Evolutionary conservation across 345 rosid species (phyloP).

Genomic region (Aquilaria sinensis): DNA sequence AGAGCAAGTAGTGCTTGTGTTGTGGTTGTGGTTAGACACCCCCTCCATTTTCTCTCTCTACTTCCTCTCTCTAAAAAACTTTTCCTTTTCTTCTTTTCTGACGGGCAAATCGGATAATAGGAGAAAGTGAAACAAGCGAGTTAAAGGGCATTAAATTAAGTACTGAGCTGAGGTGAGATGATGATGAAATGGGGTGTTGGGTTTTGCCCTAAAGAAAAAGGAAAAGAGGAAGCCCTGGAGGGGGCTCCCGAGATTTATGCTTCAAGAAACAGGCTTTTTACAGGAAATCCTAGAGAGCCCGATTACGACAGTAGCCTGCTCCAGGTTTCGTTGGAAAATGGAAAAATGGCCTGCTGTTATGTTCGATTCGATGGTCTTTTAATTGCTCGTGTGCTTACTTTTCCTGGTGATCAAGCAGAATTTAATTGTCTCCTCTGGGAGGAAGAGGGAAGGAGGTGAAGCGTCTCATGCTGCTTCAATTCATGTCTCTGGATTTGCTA

Average conservation of each 20-base stretch:
- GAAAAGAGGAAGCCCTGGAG: conserved; percentile 14
- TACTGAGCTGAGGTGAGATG: conserved; percentile 1
- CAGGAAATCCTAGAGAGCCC: conserved; percentile 49
- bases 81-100: background rate
- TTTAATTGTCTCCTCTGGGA: background rate
- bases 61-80: background rate
- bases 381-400: conserved; percentile 25
- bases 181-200: conserved; percentile 23
- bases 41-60: conserved; percentile 44
- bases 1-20: too few relatives aligned
- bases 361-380: conserved; percentile 18
- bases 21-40: conserved; percentile 48
- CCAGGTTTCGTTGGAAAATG: background rate
- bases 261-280: conserved; percentile 59
- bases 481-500: too few relatives aligned
- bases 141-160: too few relatives aligned
- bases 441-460: too few relatives aligned
- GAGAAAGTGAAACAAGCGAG: too few relatives aligned
- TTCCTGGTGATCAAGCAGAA: conserved; percentile 16
- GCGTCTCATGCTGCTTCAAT: too few relatives aligned
- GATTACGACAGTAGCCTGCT: conserved; percentile 21
- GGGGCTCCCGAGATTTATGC: conserved; percentile 93
- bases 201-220: conserved; percentile 12
- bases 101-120: too few relatives aligned
- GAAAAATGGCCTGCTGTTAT: conserved; percentile 11